These are phyloP conservation scores for Septoria linicola DNA, from an alignment of 2,329 filamentous ascomycete species.

Conservation along the genomic window DNA sequence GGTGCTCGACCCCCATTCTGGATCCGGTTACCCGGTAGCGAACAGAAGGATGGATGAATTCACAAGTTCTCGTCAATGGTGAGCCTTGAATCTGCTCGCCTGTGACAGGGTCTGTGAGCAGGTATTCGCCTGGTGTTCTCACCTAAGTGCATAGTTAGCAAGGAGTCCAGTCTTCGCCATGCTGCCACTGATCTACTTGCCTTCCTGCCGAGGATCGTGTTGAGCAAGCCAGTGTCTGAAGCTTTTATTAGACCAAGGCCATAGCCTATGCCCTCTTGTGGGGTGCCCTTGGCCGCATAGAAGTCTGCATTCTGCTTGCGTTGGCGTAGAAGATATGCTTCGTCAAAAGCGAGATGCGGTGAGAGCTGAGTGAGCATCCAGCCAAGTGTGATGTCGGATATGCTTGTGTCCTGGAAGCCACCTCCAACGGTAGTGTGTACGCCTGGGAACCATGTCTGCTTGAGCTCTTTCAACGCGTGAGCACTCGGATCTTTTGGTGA, in stretches of 20 bases:
- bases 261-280: constrained; percentile 37
- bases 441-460: constrained; percentile 49
- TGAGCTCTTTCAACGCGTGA: constrained; percentile 43
- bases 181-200: too few species aligned
- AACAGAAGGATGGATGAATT: constrained; percentile 52
- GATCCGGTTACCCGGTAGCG: constrained; percentile 43
- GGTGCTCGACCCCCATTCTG: constrained; percentile 46
- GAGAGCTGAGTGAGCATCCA: constrained; percentile 56
- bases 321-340: constrained; percentile 44
- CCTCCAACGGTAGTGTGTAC: constrained; percentile 45
- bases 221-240: constrained; percentile 42
- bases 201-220: constrained; percentile 45
- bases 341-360: constrained; percentile 44
- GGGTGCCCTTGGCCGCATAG: constrained; percentile 42
- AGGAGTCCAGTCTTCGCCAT: too few species aligned
- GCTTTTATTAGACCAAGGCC: constrained; percentile 47
- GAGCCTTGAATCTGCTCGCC: constrained; percentile 40
- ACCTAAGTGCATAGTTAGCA: too few species aligned
- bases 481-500: constrained; percentile 17
- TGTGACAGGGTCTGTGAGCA: constrained; percentile 42
- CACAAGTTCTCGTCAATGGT: constrained; percentile 45
- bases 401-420: constrained; percentile 43
- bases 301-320: constrained; percentile 44
- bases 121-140: constrained; percentile 48
- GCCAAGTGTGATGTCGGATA: constrained; percentile 52